A percentile compares a stretch with the other conserved stretches of the same genome.
Evolutionary conservation across 257 asterid genomes (phyloP).

Genomic region (Gardenia jasminoides): DNA sequence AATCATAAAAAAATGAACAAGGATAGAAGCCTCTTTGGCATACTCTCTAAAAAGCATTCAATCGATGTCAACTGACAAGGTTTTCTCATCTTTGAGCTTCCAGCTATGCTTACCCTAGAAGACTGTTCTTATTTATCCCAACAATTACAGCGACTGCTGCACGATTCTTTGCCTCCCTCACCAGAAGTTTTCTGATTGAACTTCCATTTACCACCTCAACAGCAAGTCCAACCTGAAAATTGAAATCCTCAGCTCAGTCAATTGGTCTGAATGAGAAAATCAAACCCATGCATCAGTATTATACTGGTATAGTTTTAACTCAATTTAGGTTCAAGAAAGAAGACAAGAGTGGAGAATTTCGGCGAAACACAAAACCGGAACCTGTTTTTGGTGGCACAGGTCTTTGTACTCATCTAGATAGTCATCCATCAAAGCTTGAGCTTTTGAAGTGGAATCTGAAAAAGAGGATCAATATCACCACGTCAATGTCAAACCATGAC

Average conservation of each 20-base stretch:
- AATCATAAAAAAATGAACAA: not conserved
- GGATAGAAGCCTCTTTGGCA: not conserved
- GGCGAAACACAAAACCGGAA: slow-evolving; percentile 13
- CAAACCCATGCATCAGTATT: not conserved
- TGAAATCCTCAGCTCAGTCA: slow-evolving; percentile 14
- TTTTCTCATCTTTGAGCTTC: not conserved
- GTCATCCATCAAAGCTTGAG: slow-evolving; percentile 51
- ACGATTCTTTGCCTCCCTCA: slow-evolving; percentile 64
- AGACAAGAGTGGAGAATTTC: not conserved
- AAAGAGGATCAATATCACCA: not conserved
- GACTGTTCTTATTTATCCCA: slow-evolving; percentile 61
- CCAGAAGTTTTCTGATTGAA: slow-evolving; percentile 66
- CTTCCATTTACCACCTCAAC: slow-evolving; percentile 61
- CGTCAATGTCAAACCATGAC: slow-evolving; percentile 1
- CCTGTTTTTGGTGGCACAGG: slow-evolving; percentile 72
- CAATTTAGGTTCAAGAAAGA: not conserved
- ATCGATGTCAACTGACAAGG: not conserved
- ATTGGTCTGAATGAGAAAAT: not conserved
- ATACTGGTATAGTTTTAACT: not conserved
- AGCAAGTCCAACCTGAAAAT: slow-evolving; percentile 56
- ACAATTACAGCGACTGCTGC: slow-evolving; percentile 64
- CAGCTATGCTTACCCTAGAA: slow-evolving; percentile 49
- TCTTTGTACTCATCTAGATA: slow-evolving; percentile 72
- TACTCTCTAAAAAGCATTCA: not conserved
- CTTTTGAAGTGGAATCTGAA: slow-evolving; percentile 57